phyloP scores from a whole-genome alignment of 169 alveolate genomes.

The Plasmodium coatneyi region DNA sequence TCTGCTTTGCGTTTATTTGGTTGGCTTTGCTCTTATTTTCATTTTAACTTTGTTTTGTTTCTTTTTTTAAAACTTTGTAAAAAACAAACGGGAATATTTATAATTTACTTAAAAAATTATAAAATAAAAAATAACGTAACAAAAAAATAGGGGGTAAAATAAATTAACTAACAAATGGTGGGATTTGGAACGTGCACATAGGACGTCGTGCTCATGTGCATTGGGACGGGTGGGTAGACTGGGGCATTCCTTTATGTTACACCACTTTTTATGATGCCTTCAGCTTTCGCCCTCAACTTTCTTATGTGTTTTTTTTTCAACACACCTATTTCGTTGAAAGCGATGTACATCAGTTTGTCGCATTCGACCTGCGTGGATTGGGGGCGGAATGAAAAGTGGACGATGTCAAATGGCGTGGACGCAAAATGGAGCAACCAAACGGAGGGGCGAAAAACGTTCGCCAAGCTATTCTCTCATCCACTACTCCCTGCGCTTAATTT shows the following conservation, averaged over 20 bases:
- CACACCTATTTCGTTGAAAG: constrained; percentile 82
- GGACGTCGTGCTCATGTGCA: not conserved
- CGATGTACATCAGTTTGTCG: constrained; percentile 82
- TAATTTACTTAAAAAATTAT: constrained; percentile 49
- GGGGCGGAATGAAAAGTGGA: not conserved
- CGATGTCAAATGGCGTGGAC: not conserved
- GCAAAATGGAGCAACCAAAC: not conserved
- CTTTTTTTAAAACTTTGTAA: not conserved
- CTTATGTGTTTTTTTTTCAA: constrained; percentile 80
- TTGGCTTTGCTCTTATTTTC: not conserved
- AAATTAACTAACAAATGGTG: constrained; percentile 29
- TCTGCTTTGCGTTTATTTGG: not conserved
- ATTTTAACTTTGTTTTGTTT: not conserved
- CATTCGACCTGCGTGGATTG: constrained; percentile 76
- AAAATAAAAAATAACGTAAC: constrained; percentile 2
- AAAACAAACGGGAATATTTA: constrained; percentile 46
- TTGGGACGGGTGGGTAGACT: not conserved
- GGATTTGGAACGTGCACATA: not conserved
- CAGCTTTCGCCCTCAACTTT: constrained; percentile 80
- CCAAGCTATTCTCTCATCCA: not conserved
- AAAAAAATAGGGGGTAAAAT: constrained; percentile 2
- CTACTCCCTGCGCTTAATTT: not conserved
- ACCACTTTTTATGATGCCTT: constrained; percentile 35
- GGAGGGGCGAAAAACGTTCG: not conserved
- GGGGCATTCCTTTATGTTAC: constrained; percentile 3